phyloP scores from a whole-genome alignment of 176 grass and related monocot species.

The Oryza coarctata region DNA sequence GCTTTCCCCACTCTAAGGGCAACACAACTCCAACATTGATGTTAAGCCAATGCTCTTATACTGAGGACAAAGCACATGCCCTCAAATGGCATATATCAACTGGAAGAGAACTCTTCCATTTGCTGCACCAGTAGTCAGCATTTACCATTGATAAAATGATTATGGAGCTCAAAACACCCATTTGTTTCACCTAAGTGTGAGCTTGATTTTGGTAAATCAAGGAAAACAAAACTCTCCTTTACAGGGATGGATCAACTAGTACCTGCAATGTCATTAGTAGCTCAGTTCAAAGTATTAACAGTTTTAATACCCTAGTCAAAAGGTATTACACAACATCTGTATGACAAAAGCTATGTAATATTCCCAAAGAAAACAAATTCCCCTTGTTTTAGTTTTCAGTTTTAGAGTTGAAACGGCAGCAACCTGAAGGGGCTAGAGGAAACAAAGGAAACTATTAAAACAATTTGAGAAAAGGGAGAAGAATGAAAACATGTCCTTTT shows the following conservation, averaged over 20 bases:
- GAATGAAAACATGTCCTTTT: neutral
- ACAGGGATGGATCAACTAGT: slow-evolving; percentile 38
- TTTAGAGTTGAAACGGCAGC: slow-evolving; percentile 14
- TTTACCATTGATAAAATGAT: slow-evolving; percentile 33
- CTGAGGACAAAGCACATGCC: slow-evolving; percentile 19
- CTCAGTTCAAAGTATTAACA: slow-evolving; percentile 41
- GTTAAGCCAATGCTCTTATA: slow-evolving; percentile 48
- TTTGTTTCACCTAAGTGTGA: slow-evolving; percentile 51
- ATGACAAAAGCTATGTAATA: slow-evolving; percentile 21
- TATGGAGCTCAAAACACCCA: slow-evolving; percentile 11
- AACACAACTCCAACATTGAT: slow-evolving; percentile 27
- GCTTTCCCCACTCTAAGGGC: slow-evolving; percentile 32
- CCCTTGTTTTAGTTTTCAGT: slow-evolving; percentile 14
- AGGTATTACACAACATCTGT: slow-evolving; percentile 24
- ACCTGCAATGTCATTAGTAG: slow-evolving; percentile 59
- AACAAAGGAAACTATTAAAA: slow-evolving; percentile 20
- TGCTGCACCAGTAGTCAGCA: slow-evolving; percentile 19
- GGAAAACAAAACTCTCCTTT: slow-evolving; percentile 46
- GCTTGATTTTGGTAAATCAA: slow-evolving; percentile 56
- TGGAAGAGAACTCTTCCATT: slow-evolving; percentile 30
- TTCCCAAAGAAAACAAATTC: slow-evolving; percentile 11
- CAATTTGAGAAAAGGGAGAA: slow-evolving; percentile 8
- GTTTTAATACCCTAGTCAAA: slow-evolving; percentile 22
- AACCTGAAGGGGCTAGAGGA: slow-evolving; percentile 29
- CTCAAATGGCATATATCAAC: slow-evolving; percentile 34